Conservation (phyloP, 441 rosid species). For the Populus hybrid region DNA sequence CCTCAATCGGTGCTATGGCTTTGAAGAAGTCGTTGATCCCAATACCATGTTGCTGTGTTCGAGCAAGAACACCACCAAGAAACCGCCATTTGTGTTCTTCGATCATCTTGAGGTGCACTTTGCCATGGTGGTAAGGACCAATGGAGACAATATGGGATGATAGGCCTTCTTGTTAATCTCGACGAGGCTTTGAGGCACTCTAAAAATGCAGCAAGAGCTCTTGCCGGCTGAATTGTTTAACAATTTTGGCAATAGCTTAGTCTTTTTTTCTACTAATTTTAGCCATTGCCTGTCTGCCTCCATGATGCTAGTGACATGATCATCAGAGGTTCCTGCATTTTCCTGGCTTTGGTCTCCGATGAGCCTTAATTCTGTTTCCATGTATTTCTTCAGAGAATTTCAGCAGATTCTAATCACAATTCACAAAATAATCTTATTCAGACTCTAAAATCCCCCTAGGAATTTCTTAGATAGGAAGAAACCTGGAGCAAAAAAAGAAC, state of each 20-base stretch:
- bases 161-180: constrained; percentile 48
- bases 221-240: constrained; percentile 48
- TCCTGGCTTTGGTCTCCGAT: neutral
- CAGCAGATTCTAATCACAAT: too few relatives aligned
- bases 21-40: constrained; percentile 24
- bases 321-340: constrained; percentile 8
- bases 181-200: constrained; percentile 57
- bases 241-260: constrained; percentile 27
- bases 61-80: constrained; percentile 22
- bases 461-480: too few relatives aligned
- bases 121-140: constrained; percentile 53
- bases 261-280: constrained; percentile 17
- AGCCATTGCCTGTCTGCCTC: constrained; percentile 11
- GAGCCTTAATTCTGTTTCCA: neutral
- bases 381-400: neutral
- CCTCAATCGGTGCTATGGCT: constrained; percentile 25
- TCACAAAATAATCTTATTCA: too few relatives aligned
- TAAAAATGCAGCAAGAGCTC: constrained; percentile 56
- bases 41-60: constrained; percentile 6
- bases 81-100: constrained; percentile 46
- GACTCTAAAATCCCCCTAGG: too few relatives aligned
- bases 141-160: constrained; percentile 57
- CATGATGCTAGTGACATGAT: constrained; percentile 3
- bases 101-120: constrained; percentile 32
- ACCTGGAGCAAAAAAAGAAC: too few relatives aligned